Evolutionary conservation across 1,284 basidiomycete genomes (phyloP).

Genomic region (Trichosporon coremiiforme): DNA sequence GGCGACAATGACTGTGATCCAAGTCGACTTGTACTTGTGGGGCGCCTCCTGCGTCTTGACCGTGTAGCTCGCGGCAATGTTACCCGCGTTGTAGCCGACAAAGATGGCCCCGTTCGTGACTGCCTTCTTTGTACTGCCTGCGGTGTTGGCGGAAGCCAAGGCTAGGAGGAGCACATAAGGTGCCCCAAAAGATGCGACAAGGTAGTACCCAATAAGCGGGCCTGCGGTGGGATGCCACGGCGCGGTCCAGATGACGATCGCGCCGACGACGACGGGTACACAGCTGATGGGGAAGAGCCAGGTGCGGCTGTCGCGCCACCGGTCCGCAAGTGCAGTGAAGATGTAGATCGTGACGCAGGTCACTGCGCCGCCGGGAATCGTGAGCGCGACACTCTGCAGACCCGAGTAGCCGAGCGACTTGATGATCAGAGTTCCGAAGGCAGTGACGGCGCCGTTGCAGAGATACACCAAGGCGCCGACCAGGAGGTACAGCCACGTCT

Average conservation of each 20-base stretch:
- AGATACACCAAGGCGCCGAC: slow-evolving; percentile 54
- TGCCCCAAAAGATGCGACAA: slow-evolving; percentile 58
- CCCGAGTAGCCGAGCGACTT: slow-evolving; percentile 58
- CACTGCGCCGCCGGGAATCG: slow-evolving; percentile 57
- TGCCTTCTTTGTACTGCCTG: slow-evolving; percentile 59
- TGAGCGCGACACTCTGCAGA: slow-evolving; percentile 57
- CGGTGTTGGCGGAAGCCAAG: slow-evolving; percentile 57
- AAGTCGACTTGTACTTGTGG: slow-evolving; percentile 58
- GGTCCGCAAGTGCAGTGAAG: slow-evolving; percentile 54
- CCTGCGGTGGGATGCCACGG: slow-evolving; percentile 57
- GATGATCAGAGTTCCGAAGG: slow-evolving; percentile 60
- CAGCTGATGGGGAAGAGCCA: slow-evolving; percentile 57
- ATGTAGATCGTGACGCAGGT: slow-evolving; percentile 58
- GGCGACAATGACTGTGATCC: slow-evolving; percentile 57
- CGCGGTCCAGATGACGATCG: slow-evolving; percentile 58
- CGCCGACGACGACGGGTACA: slow-evolving; percentile 60
- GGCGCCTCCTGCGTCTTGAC: slow-evolving; percentile 46
- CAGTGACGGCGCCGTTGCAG: slow-evolving; percentile 56
- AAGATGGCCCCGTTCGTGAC: slow-evolving; percentile 56
- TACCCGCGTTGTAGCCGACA: slow-evolving; percentile 56
- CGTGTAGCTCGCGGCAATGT: slow-evolving; percentile 55
- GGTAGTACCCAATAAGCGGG: slow-evolving; percentile 60
- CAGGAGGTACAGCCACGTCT: slow-evolving; percentile 58
- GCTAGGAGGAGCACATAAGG: slow-evolving; percentile 59
- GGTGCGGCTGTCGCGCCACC: slow-evolving; percentile 52